Evolutionary conservation across 768 basidiomycete species (phyloP).

Genomic region (Trametes maxima): DNA sequence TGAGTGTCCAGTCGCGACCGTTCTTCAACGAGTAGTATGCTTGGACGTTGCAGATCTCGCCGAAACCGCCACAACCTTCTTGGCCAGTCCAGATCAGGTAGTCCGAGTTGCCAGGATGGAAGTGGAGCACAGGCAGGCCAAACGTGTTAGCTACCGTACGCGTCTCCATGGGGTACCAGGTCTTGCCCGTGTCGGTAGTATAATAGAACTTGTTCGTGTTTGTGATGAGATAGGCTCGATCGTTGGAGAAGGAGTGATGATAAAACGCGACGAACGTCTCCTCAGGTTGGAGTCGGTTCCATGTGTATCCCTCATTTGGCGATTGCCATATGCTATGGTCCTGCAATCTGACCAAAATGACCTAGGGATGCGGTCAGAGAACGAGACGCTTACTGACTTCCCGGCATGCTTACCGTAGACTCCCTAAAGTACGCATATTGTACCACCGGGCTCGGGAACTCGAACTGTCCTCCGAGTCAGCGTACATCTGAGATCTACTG

Average conservation of each 20-base stretch:
- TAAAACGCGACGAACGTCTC: constrained; percentile 81
- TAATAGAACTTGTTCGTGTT: constrained; percentile 61
- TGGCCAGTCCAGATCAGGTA: constrained; percentile 89
- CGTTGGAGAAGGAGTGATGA: constrained; percentile 77
- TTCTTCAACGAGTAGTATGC: constrained; percentile 77
- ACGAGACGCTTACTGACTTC: background rate
- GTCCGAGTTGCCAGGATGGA: constrained; percentile 81
- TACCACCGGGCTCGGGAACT: constrained; percentile 63
- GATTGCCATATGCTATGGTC: constrained; percentile 92
- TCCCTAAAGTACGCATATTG: constrained; percentile 87
- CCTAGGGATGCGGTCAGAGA: constrained; percentile 43
- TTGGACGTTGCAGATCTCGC: constrained; percentile 66
- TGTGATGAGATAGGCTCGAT: constrained; percentile 92
- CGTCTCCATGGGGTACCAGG: constrained; percentile 61
- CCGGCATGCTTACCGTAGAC: constrained; percentile 55
- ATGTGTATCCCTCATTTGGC: constrained; percentile 91
- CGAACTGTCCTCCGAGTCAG: constrained; percentile 46
- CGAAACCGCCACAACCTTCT: constrained; percentile 55
- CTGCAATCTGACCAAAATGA: constrained; percentile 77
- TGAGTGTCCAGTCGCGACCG: constrained; percentile 70
- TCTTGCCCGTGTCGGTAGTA: constrained; percentile 80
- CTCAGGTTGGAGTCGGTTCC: constrained; percentile 65
- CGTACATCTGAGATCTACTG: background rate
- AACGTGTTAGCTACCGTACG: constrained; percentile 82
- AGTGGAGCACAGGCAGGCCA: constrained; percentile 73